These are phyloP conservation scores for Arthroderma sp. DNA, from an alignment of 2,329 filamentous ascomycete species.

Conservation along the genomic window DNA sequence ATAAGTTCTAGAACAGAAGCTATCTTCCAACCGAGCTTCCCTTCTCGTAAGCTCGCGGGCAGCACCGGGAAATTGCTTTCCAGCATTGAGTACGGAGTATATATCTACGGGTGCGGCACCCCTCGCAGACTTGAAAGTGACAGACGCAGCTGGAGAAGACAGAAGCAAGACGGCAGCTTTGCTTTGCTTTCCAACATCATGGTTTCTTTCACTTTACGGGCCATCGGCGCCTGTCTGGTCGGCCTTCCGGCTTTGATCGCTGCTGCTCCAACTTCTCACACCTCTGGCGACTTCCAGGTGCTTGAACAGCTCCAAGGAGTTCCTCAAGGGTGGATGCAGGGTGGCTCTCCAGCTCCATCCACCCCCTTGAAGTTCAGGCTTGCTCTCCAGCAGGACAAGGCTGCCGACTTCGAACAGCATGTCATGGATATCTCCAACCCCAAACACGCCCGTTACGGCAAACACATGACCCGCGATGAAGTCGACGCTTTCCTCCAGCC, in stretches of 20 bases:
- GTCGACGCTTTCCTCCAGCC: slow-evolving; percentile 45
- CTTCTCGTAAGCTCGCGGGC: neutral
- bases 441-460: slow-evolving; percentile 46
- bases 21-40: neutral
- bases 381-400: slow-evolving; percentile 40
- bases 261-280: slow-evolving; percentile 8
- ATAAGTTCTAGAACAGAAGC: slow-evolving; percentile 1
- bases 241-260: slow-evolving; percentile 8
- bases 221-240: slow-evolving; percentile 11
- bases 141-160: neutral
- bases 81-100: neutral
- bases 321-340: slow-evolving; percentile 26
- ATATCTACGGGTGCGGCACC: neutral
- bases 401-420: slow-evolving; percentile 44
- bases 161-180: neutral
- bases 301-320: slow-evolving; percentile 20
- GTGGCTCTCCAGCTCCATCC: slow-evolving; percentile 20
- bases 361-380: slow-evolving; percentile 39
- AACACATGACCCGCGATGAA: slow-evolving; percentile 50
- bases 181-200: neutral
- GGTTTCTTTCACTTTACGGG: slow-evolving; percentile 10
- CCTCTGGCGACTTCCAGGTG: neutral
- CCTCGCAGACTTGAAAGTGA: neutral
- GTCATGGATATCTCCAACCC: slow-evolving; percentile 53
- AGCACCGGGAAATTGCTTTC: neutral